Base-by-base conservation (phyloP, 2,329 filamentous ascomycete species). In the Ceratocystiopsis sp. region DNA sequence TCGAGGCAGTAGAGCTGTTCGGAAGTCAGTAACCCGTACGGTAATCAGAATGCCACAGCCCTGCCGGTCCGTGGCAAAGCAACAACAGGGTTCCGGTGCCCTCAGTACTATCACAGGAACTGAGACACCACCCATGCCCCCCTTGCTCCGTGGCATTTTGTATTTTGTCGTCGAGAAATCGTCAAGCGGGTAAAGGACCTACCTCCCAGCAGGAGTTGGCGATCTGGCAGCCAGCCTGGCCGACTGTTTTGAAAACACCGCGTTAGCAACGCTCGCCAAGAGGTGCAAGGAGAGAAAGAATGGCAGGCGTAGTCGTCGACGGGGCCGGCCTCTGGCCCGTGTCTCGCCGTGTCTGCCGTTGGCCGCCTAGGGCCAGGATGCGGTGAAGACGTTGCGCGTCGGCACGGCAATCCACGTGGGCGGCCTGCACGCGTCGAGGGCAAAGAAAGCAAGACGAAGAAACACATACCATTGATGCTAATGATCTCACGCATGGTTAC, bases 151-250 rank as follows among this genome's bases (percentile, higher is more conserved):
- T 19, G 38, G 7, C n/a, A n/a, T n/a, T n/a, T n/a, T 21, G 21
- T 29, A 10, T 29, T 29, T 2, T 29, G 25, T 7, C 2, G 25
- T 11, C 8, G 16, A 34, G 9, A 21, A 33, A 7, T 14, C 21
- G 34, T 21, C 3, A 14, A 18, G 18, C 1, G 25, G n/a, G 35
- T n/a, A 19, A 25, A 32, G 25, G 41, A 46, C 84, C 73, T 72
- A 98, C 91, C 86, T 98, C 91, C 91, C 91, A 98, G 80, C 91
- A 96, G 58, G 91, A 91, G 75, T 98, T 98, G 71, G 89, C 91
- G 63, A 98, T 98, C 68, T 98, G 91, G 80, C 91, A 96, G 82
- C 91, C 91, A 65, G 91, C 91, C 78, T 98, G 91, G 70, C 91
- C 91, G 75, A 98, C 91, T 98, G 66, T 60, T 60, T 42, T 50